Evolutionary conservation across 768 basidiomycete genomes (phyloP).

Genomic region (Erythrobasidium yunnanense): DNA sequence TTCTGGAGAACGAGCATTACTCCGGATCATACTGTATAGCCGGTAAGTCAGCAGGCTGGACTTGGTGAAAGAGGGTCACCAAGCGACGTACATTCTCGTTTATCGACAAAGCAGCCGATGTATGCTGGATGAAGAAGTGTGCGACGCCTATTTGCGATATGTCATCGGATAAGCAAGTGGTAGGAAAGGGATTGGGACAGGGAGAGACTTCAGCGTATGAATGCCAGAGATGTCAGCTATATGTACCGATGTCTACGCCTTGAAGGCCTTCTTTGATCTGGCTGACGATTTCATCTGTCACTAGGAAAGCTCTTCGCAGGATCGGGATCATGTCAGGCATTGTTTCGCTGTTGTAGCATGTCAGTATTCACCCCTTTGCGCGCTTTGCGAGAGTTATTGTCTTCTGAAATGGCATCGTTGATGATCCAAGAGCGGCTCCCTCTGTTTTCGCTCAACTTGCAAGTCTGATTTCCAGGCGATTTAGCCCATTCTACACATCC

Average conservation of each 20-base stretch:
- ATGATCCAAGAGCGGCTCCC: not conserved
- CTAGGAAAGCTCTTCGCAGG: not conserved
- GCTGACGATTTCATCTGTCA: conserved; percentile 19
- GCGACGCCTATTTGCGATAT: not conserved
- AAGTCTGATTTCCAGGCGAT: too few species aligned
- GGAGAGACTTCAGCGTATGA: too few species aligned
- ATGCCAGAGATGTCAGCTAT: not conserved
- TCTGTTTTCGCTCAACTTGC: too few species aligned
- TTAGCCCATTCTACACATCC: too few species aligned
- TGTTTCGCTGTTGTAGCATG: not conserved
- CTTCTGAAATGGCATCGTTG: conserved; percentile 27
- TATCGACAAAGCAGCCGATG: conserved; percentile 23
- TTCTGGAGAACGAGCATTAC: not conserved
- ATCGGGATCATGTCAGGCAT: too few species aligned
- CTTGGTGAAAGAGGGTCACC: too few species aligned
- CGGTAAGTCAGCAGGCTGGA: too few species aligned
- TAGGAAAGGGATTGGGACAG: too few species aligned
- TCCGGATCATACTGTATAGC: conserved; percentile 23
- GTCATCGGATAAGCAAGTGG: too few species aligned
- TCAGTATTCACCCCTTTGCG: not conserved
- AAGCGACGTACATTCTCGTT: conserved; percentile 30
- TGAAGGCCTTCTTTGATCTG: conserved; percentile 17
- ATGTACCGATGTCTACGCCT: conserved; percentile 1
- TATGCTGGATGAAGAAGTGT: conserved; percentile 32
- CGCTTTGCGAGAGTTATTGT: conserved; percentile 16